phyloP scores from a whole-genome alignment of 345 rosid species.

The Moricandia moricandioides region DNA sequence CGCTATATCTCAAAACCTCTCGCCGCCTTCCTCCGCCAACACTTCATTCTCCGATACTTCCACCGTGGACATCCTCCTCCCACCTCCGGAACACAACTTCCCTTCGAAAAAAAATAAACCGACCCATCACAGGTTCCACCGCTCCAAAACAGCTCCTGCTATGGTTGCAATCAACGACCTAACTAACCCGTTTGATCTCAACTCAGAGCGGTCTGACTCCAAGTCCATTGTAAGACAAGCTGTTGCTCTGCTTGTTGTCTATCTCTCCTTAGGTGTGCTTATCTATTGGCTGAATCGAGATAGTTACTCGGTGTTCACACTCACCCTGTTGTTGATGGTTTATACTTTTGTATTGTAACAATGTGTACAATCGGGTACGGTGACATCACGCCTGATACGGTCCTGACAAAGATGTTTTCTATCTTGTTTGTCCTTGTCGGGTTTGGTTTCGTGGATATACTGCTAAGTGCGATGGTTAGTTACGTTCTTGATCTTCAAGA shows the following conservation, averaged over 20 bases:
- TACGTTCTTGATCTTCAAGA: conserved; percentile 92
- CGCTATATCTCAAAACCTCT: conserved; percentile 39
- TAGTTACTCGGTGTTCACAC: conserved; percentile 52
- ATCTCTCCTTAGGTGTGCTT: conserved; percentile 64
- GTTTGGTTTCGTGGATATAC: conserved; percentile 71
- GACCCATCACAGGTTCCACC: conserved; percentile 47
- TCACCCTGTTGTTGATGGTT: conserved; percentile 85
- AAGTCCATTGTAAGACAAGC: conserved; percentile 62
- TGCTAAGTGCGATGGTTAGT: conserved; percentile 82
- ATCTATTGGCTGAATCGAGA: conserved; percentile 65
- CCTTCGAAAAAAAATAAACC: conserved; percentile 36
- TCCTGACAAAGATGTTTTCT: conserved; percentile 70
- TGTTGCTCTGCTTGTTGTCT: conserved; percentile 49
- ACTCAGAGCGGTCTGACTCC: conserved; percentile 46
- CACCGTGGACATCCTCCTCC: conserved; percentile 31
- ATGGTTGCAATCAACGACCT: conserved; percentile 64
- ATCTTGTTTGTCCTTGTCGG: conserved; percentile 85
- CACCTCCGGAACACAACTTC: conserved; percentile 38
- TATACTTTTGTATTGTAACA: conserved; percentile 87
- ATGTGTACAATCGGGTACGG: conserved; percentile 97
- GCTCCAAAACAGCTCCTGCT: conserved; percentile 84
- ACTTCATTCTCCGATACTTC: conserved; percentile 47
- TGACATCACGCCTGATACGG: conserved; percentile 69
- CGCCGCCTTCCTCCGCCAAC: conserved; percentile 53
- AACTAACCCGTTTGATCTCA: conserved; percentile 29